phyloP scores from a whole-genome alignment of 2,329 filamentous ascomycete species.

The Epichloe scottii region DNA sequence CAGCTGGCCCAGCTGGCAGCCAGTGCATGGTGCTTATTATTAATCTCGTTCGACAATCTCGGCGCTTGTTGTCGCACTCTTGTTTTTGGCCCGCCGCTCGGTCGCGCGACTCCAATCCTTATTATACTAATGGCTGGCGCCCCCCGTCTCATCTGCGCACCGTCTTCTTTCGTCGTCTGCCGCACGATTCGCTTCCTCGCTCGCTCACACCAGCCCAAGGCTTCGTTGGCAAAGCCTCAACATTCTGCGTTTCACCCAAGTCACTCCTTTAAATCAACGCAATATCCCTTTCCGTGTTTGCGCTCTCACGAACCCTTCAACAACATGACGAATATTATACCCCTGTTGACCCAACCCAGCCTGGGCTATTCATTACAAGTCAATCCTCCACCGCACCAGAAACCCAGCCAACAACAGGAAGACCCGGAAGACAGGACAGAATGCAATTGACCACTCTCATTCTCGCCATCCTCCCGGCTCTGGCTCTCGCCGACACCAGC shows the following conservation, averaged over 20 bases:
- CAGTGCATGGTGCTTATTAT: background rate
- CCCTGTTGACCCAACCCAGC: no score
- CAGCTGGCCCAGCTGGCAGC: background rate
- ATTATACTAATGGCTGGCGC: background rate
- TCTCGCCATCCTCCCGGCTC: conserved; percentile 38
- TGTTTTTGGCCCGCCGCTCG: background rate
- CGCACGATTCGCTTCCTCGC: conserved; percentile 11
- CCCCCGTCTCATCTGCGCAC: background rate
- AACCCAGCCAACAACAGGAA: no score
- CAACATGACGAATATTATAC: no score
- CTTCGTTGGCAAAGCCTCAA: conserved; percentile 47
- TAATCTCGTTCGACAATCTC: background rate
- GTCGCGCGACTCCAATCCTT: background rate
- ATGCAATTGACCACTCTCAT: conserved; percentile 27
- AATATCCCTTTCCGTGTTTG: background rate
- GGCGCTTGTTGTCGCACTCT: background rate
- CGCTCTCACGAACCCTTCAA: conserved; percentile 4
- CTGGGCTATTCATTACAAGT: no score
- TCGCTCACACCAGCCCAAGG: conserved; percentile 14
- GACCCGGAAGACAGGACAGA: background rate
- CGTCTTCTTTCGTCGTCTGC: conserved; percentile 10
- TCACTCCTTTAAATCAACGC: conserved; percentile 6
- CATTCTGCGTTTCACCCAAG: conserved; percentile 12
- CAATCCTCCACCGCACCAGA: no score
- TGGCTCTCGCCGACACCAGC: conserved; percentile 33